phyloP scores from a whole-genome alignment of 192 early-diverging fungal genomes.

The Gryganskiella cystojenkinii region DNA sequence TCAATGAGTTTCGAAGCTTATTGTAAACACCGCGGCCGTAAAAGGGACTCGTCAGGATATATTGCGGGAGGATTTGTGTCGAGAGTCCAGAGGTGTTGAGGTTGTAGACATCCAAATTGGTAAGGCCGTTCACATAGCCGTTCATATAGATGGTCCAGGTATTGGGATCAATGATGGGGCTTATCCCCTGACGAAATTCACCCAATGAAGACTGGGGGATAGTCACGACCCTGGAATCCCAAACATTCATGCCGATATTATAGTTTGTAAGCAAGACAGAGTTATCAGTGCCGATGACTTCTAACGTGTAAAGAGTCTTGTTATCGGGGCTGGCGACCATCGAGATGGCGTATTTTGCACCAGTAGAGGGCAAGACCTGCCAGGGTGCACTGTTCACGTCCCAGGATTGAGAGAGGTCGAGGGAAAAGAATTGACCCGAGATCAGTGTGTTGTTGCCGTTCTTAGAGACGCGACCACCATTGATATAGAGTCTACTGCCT shows the following conservation, averaged over 20 bases:
- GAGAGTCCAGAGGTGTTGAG: not conserved
- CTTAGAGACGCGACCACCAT: constrained; percentile 5
- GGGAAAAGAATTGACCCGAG: constrained; percentile 6
- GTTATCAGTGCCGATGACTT: not conserved
- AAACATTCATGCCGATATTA: constrained; percentile 10
- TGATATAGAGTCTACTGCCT: constrained; percentile 17
- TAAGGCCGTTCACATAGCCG: constrained; percentile 9
- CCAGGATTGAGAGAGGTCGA: constrained; percentile 35
- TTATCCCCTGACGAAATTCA: constrained; percentile 18
- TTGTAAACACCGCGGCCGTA: constrained; percentile 20
- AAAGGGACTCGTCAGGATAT: constrained; percentile 11
- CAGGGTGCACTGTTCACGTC: constrained; percentile 1
- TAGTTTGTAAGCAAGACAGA: not conserved
- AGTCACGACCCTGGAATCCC: not conserved
- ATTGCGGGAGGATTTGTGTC: constrained; percentile 1
- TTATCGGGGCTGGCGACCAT: constrained; percentile 21
- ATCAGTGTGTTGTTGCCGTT: not conserved
- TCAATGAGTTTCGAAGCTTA: constrained; percentile 8
- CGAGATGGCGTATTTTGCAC: not conserved
- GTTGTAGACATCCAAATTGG: constrained; percentile 20
- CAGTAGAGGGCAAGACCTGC: not conserved
- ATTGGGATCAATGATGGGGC: constrained; percentile 20
- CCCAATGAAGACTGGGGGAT: not conserved
- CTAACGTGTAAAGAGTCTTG: constrained; percentile 6
- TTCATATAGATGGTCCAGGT: constrained; percentile 13